Evolutionary conservation across 805 yeast species (phyloP).

Genomic region (Lipomyces sp.): DNA sequence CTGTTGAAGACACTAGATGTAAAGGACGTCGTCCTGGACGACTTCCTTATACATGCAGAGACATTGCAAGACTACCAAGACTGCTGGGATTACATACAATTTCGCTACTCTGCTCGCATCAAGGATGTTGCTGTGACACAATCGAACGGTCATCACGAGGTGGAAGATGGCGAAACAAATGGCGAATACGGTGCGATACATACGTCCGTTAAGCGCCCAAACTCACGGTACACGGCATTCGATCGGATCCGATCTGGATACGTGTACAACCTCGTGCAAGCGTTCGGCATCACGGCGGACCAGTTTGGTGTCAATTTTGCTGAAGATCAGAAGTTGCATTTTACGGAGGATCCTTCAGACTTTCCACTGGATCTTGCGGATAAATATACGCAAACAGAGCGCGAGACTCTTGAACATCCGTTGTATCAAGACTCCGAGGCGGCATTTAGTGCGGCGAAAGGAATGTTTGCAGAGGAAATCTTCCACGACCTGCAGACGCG

Average conservation of each 20-base stretch:
- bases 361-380: conserved; percentile 67
- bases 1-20: conserved; percentile 59
- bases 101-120: conserved; percentile 65
- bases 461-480: conserved; percentile 77
- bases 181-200: conserved; percentile 44
- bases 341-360: conserved; percentile 68
- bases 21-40: conserved; percentile 63
- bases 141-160: conserved; percentile 10
- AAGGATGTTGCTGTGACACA: conserved; percentile 50
- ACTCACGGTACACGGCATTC: conserved; percentile 47
- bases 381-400: conserved; percentile 37
- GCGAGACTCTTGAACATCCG: conserved; percentile 20
- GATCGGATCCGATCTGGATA: conserved; percentile 43
- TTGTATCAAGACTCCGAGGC: conserved; percentile 46
- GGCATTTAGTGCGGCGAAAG: conserved; percentile 74
- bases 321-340: conserved; percentile 68
- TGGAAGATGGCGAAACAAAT: conserved; percentile 44
- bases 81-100: conserved; percentile 78
- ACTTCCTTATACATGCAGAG: conserved; percentile 59
- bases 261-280: conserved; percentile 44
- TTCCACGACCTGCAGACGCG: conserved; percentile 81
- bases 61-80: conserved; percentile 85
- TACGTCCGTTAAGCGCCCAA: conserved; percentile 46
- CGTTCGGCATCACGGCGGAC: conserved; percentile 77
- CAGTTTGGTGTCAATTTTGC: conserved; percentile 82